Evolutionary conservation across 257 asterid species (phyloP), one percentile per base, ranked within the genome.

Genomic region (Solanum pinnatisectum): DNA sequence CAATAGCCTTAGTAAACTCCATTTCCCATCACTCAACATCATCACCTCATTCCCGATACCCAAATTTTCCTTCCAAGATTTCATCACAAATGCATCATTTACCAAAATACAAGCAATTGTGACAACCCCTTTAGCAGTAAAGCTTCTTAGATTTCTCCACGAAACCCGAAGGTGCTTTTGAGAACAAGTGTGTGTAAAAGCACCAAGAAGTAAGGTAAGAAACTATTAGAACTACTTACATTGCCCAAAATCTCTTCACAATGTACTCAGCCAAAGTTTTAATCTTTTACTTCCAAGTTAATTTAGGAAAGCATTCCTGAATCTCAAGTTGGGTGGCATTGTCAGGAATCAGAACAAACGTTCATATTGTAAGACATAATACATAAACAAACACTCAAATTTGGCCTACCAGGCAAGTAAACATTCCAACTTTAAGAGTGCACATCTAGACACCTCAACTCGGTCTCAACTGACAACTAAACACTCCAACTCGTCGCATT

Each of bases 21-120:
- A 97, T 93, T 96, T 97, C 8, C 98, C 99, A 86, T 97, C 98
- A 77, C 99, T 97, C 91, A 96, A 81, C 91, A 97, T 23, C 95
- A 97, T 12, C 27, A 97, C 95, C 71, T 59, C 25, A 59, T 94
- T 98, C 1, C 91, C 90, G 4, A 97, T 82, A 23, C 90, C 88
- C 93, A 93, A 46, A 89, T 95, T 88, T 94, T 90, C 91, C 95
- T 94, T 95, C 99, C 98, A 96, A 67, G 94, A 96, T 95, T 97
- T 98, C 46, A 97, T 95, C 78, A 96, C 98, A 91, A 97, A 95
- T 1, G 97, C 98, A 60, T 97, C 98, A 87, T 97, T 97, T 35
- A 97, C 99, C 44, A 98, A 94, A 23, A 96, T 86, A 88, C 99
- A 97, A n/a, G 96, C 99, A 46, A 96, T 95, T 16, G 96, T 88